These are phyloP conservation scores for Komagataella ulmi DNA, from an alignment of 805 yeast genomes.

Conservation along the genomic window DNA sequence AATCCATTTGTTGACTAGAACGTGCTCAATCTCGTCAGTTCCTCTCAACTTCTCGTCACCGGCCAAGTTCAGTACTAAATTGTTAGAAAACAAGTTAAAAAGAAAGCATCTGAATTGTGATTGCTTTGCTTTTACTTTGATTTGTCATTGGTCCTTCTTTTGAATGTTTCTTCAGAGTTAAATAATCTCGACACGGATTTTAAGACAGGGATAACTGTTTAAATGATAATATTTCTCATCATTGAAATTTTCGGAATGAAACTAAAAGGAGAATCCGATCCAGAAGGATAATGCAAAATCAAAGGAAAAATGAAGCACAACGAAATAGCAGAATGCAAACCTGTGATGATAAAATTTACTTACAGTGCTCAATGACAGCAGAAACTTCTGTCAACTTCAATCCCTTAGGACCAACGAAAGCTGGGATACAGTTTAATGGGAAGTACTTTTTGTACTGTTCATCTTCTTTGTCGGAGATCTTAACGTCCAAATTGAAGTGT, in stretches of 20 bases:
- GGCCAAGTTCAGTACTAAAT: conserved; percentile 1
- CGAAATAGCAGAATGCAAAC: neutral
- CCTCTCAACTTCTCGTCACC: conserved; percentile 37
- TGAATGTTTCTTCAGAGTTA: conserved; percentile 35
- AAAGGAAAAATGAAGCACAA: neutral
- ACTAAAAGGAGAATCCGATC: neutral
- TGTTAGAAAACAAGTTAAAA: neutral
- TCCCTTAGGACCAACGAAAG: conserved; percentile 47
- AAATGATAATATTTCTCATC: conserved; percentile 42
- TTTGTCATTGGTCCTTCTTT: conserved; percentile 52
- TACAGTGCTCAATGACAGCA: conserved; percentile 43
- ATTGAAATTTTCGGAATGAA: conserved; percentile 12
- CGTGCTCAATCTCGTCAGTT: conserved; percentile 29
- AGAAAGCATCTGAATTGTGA: neutral
- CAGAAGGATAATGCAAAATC: neutral
- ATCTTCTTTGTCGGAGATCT: conserved; percentile 22
- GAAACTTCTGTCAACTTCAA: conserved; percentile 57
- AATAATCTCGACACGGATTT: neutral
- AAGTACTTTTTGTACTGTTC: conserved; percentile 33
- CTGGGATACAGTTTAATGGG: conserved; percentile 57
- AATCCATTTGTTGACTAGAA: conserved; percentile 61
- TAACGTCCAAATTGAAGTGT: conserved; percentile 45
- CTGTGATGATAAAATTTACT: neutral
- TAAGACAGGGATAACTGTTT: conserved; percentile 85
- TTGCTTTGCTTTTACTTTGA: conserved; percentile 4